Evolutionary conservation across 768 basidiomycete genomes (phyloP), one percentile per base, ranked within the genome.

Genomic region (Stropharia rugosoannulata): DNA sequence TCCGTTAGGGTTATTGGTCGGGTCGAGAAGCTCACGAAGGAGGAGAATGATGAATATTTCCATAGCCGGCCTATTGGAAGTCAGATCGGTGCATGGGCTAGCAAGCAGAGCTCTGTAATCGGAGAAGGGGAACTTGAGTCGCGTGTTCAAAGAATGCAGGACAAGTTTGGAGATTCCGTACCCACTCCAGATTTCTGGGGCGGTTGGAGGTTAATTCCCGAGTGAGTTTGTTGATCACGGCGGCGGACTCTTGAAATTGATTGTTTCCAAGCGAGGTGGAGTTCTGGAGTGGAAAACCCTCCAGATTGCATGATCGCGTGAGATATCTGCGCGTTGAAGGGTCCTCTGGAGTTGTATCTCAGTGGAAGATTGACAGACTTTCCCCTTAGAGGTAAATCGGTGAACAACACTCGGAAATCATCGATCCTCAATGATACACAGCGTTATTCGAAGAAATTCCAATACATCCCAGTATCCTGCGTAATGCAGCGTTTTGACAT

Each of bases 221-320:
- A 80, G 93, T 96, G 63, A 64, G 86, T 79, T 4, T 18, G 41
- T 27, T 48, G 42, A 49, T 56, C 41, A 41, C 57, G 15, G 35
- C 47, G 29, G 40, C 22, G 1, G 9, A 12, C n/a, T n/a, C 11
- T 53, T 35, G 10, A 54, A 29, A 47, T 44, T 64, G 37, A 66
- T 52, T 44, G 47, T 51, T 40, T 29, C 58, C 49, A 64, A 97
- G 95, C 57, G 96, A 98, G 73, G 79, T 98, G 49, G 96, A 98
- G 67, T 98, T 98, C 69, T 98, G 96, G 96, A 80, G 83, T n/a
- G 96, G 96, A 29, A 90, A 94, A 64, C 92, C 93, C n/a, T 95
- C 93, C 22, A 82, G 96, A 38, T 75, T 98, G 48, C 95, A 98
- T 62, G 95, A 98, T 69, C 86, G 95, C 42, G 83, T 96, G 57